Evolutionary conservation across 352 stramenopile species (phyloP).

Genomic region (Pythium dissotocum): DNA sequence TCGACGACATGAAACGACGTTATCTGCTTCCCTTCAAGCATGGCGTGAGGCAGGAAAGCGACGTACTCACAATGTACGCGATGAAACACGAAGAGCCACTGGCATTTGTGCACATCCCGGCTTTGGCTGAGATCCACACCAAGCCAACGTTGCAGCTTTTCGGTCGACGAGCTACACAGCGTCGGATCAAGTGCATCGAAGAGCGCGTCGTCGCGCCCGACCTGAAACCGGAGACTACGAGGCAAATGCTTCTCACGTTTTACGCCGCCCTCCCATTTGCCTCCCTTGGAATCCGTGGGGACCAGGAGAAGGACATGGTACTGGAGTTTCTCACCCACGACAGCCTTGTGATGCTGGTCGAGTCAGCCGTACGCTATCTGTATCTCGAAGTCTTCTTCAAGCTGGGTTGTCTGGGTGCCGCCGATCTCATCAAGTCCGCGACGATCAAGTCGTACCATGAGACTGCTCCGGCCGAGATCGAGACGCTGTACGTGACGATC

Average conservation of each 20-base stretch:
- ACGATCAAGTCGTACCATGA: slow-evolving; percentile 25
- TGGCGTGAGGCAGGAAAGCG: slow-evolving; percentile 31
- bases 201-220: slow-evolving; percentile 41
- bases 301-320: slow-evolving; percentile 33
- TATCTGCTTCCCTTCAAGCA: slow-evolving; percentile 72
- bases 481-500: slow-evolving; percentile 48
- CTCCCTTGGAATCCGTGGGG: slow-evolving; percentile 39
- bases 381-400: slow-evolving; percentile 51
- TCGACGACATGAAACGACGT: slow-evolving; percentile 74
- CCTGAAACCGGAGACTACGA: slow-evolving; percentile 33
- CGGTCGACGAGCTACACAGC: slow-evolving; percentile 37
- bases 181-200: slow-evolving; percentile 42
- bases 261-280: slow-evolving; percentile 44
- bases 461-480: slow-evolving; percentile 29
- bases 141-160: slow-evolving; percentile 33
- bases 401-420: slow-evolving; percentile 28
- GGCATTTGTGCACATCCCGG: slow-evolving; percentile 32
- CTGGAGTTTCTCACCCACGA: slow-evolving; percentile 32
- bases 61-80: slow-evolving; percentile 50
- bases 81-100: slow-evolving; percentile 39
- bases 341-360: slow-evolving; percentile 40
- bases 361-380: slow-evolving; percentile 37
- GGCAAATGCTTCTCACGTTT: slow-evolving; percentile 52
- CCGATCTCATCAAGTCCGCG: slow-evolving; percentile 19
- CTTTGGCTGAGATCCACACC: slow-evolving; percentile 18